These are phyloP conservation scores for Inga oerstediana DNA, from an alignment of 306 rosid genomes.

Conservation along the genomic window DNA sequence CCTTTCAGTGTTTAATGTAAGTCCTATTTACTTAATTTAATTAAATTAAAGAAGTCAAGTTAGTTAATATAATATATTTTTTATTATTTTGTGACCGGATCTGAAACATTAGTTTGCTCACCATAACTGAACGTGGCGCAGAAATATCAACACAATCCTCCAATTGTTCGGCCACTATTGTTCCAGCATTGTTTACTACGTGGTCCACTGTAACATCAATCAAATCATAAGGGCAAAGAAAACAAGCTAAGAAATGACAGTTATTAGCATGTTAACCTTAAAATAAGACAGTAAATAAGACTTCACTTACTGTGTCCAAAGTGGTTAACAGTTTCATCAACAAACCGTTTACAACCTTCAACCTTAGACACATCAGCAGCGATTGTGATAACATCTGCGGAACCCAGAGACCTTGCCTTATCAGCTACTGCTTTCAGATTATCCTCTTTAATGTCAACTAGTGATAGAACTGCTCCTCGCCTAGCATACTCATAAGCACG, in stretches of 20 bases:
- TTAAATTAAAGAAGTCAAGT: no score
- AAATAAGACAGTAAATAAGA: neutral
- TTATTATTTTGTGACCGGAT: neutral
- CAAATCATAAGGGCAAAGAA: neutral
- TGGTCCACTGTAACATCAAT: constrained; percentile 65
- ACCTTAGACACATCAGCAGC: constrained; percentile 62
- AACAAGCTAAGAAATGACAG: neutral
- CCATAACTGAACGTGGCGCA: constrained; percentile 26
- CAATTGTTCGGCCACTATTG: constrained; percentile 8
- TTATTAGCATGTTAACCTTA: neutral
- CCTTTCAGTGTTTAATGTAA: no score
- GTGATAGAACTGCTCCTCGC: constrained; percentile 62
- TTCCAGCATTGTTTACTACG: constrained; percentile 78
- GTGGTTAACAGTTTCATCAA: constrained; percentile 54
- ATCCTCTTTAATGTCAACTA: constrained; percentile 56
- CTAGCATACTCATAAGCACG: constrained; percentile 76
- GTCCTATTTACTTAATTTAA: no score
- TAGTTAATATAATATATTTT: no score
- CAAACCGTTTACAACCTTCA: constrained; percentile 53
- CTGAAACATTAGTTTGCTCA: constrained; percentile 1
- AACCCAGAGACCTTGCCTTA: constrained; percentile 49
- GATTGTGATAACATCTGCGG: constrained; percentile 54
- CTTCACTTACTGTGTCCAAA: constrained; percentile 59
- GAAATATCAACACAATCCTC: constrained; percentile 39
- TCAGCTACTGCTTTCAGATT: constrained; percentile 52